These are phyloP conservation scores for Beverwykella pulmonaria DNA, from an alignment of 495 filamentous ascomycete genomes.

Conservation along the genomic window DNA sequence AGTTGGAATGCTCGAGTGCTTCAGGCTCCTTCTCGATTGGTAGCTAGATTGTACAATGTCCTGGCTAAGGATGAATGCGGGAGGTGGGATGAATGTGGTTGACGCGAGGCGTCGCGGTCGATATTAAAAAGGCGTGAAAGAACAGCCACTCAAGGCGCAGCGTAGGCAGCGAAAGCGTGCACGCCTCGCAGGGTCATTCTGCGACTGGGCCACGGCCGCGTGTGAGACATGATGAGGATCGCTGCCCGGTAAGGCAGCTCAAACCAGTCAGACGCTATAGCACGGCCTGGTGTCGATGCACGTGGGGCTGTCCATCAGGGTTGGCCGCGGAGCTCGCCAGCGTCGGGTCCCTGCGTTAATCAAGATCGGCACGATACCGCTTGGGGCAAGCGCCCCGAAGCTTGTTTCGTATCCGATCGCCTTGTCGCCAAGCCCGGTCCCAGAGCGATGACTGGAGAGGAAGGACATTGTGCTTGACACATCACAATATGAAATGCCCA, in stretches of 20 bases:
- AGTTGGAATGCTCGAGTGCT: constrained; percentile 11
- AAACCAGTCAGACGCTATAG: constrained; percentile 23
- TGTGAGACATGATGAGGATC: constrained; percentile 34
- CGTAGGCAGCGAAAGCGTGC: constrained; percentile 8
- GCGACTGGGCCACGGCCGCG: constrained; percentile 8
- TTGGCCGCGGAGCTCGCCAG: constrained; percentile 25
- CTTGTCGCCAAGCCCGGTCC: not conserved
- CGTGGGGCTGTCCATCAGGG: constrained; percentile 14
- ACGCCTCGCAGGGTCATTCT: constrained; percentile 22
- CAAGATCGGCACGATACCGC: not conserved
- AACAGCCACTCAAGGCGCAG: constrained; percentile 32
- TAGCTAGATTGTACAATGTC: not conserved
- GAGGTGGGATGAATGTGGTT: constrained; percentile 25
- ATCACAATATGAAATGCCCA: not conserved
- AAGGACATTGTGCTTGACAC: not conserved
- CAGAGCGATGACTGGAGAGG: not conserved
- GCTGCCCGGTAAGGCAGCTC: constrained; percentile 19
- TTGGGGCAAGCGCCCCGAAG: constrained; percentile 2
- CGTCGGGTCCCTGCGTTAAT: constrained; percentile 21
- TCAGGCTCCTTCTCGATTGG: constrained; percentile 16
- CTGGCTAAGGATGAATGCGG: constrained; percentile 19
- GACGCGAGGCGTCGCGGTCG: constrained; percentile 3
- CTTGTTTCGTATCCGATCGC: constrained; percentile 3
- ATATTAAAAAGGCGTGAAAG: constrained; percentile 11
- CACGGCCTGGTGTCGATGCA: constrained; percentile 1